Conservation (phyloP, 2,329 filamentous ascomycete genomes). For the Setomelanomma holmii region DNA sequence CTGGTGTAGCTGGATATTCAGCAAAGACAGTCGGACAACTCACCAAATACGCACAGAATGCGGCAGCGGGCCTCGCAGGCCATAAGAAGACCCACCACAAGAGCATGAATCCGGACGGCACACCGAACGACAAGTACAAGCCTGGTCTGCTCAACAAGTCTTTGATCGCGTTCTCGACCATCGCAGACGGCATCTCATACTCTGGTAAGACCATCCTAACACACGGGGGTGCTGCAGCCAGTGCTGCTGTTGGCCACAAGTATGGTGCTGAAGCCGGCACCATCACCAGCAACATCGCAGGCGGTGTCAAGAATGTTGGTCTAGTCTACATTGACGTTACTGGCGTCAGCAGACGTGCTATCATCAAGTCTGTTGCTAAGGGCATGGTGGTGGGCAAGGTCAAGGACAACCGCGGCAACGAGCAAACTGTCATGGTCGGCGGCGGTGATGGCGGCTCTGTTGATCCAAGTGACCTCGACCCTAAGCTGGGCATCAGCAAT, state of each 20-base stretch:
- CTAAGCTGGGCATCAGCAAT: slow-evolving; percentile 35
- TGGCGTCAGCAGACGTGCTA: slow-evolving; percentile 85
- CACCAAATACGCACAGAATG: slow-evolving; percentile 83
- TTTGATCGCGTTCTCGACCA: slow-evolving; percentile 93
- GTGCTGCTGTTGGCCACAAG: slow-evolving; percentile 84
- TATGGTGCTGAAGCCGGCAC: slow-evolving; percentile 87
- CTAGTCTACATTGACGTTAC: slow-evolving; percentile 97
- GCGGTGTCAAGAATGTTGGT: slow-evolving; percentile 93
- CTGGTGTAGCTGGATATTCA: slow-evolving; percentile 78
- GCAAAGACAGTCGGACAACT: slow-evolving; percentile 88
- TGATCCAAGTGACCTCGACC: slow-evolving; percentile 48
- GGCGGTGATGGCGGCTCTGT: slow-evolving; percentile 64
- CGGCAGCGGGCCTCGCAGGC: slow-evolving; percentile 78
- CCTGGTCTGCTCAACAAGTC: slow-evolving; percentile 94
- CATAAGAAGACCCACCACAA: slow-evolving; percentile 64
- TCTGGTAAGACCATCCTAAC: slow-evolving; percentile 79
- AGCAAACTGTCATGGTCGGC: slow-evolving; percentile 70
- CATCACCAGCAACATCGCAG: slow-evolving; percentile 76
- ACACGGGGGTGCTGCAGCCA: slow-evolving; percentile 78
- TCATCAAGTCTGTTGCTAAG: slow-evolving; percentile 94
- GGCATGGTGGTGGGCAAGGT: slow-evolving; percentile 89
- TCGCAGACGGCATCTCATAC: slow-evolving; percentile 92
- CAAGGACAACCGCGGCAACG: slow-evolving; percentile 74
- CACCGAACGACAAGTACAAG: slow-evolving; percentile 72
- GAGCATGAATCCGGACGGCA: slow-evolving; percentile 74